phyloP scores from a whole-genome alignment of 148 eudicot species.

The Dysphania ambrosioides region DNA sequence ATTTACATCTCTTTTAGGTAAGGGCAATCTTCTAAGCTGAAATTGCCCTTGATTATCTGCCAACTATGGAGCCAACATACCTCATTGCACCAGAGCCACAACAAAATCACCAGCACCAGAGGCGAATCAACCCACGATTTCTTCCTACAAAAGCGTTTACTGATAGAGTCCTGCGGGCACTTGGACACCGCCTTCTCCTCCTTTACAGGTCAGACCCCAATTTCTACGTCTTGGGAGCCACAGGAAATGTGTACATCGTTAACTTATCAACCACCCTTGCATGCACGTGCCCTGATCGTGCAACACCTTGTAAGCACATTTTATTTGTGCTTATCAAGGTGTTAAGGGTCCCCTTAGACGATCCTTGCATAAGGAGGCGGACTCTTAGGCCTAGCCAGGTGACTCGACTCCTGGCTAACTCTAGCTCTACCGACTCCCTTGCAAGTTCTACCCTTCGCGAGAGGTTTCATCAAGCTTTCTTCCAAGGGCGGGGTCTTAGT shows the following conservation, averaged over 20 bases:
- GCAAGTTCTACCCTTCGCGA: conserved; percentile 47
- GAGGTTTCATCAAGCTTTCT: conserved; percentile 56
- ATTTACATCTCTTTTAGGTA: not conserved
- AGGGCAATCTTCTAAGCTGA: not conserved
- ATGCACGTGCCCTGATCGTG: conserved; percentile 82
- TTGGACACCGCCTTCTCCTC: conserved; percentile 62
- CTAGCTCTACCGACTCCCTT: conserved; percentile 39
- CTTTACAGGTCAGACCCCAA: conserved; percentile 67
- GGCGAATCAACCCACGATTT: conserved; percentile 21
- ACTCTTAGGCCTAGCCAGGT: conserved; percentile 62
- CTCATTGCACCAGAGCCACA: conserved; percentile 32
- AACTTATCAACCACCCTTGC: conserved; percentile 48
- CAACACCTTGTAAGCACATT: conserved; percentile 80
- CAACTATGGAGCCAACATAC: conserved; percentile 47
- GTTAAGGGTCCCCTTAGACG: conserved; percentile 42
- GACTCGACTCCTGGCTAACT: conserved; percentile 43
- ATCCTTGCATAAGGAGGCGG: conserved; percentile 48
- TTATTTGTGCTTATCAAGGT: conserved; percentile 54
- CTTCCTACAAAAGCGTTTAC: conserved; percentile 46
- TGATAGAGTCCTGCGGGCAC: conserved; percentile 61
- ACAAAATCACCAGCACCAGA: conserved; percentile 18
- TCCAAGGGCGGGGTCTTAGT: conserved; percentile 25
- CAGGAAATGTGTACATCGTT: conserved; percentile 78
- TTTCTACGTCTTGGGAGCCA: conserved; percentile 75
- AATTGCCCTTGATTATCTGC: not conserved